Conservation (phyloP, 164 flowering plant species). For the Platanus orientalis region DNA sequence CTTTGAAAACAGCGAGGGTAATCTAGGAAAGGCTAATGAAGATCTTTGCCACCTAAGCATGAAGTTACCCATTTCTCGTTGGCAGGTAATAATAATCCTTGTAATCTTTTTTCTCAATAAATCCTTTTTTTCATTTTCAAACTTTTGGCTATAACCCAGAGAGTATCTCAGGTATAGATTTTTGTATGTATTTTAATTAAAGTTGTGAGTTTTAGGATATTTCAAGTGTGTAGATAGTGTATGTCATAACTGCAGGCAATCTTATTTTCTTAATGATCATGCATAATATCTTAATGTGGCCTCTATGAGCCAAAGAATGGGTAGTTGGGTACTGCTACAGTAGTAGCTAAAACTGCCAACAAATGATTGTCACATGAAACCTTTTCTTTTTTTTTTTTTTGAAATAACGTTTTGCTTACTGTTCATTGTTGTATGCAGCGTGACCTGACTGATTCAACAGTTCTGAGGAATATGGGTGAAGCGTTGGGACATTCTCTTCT, state of each 20-base stretch:
- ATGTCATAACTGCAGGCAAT: neutral
- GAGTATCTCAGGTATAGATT: neutral
- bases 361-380: too few relatives aligned
- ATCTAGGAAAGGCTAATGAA: constrained; percentile 79
- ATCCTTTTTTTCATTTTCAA: neutral
- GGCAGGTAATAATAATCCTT: constrained; percentile 57
- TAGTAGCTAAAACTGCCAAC: neutral
- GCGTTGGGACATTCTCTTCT: constrained; percentile 92
- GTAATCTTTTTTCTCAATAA: neutral
- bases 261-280: neutral
- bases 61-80: constrained; percentile 90
- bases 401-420: neutral
- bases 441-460: constrained; percentile 97
- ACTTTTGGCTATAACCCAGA: neutral
- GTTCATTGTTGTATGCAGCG: constrained; percentile 45
- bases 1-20: constrained; percentile 98
- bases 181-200: neutral
- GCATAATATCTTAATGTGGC: neutral
- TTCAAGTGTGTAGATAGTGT: neutral
- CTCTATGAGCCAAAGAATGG: neutral
- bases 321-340: neutral
- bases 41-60: constrained; percentile 60
- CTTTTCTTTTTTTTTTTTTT: too few relatives aligned
- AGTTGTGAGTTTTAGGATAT: neutral
- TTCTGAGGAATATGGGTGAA: constrained; percentile 85